Evolutionary conservation across 2,329 filamentous ascomycete species (phyloP), one percentile per base, ranked within the genome.

Genomic region (Blumeria hordei): DNA sequence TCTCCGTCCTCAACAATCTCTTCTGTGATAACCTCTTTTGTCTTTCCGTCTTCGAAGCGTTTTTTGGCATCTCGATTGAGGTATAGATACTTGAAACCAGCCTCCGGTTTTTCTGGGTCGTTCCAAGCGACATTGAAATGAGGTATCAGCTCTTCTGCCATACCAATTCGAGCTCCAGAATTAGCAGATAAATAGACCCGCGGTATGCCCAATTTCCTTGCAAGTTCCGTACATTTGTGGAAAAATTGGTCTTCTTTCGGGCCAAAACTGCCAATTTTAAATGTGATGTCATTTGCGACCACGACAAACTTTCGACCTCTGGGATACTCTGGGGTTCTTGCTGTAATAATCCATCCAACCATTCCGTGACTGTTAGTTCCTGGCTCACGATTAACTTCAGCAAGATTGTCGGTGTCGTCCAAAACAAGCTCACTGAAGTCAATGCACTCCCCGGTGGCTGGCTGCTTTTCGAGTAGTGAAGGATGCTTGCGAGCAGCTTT

Each of bases 61-160:
- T 84, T 80, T 76, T 93, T 90, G 64, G 83, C 77, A 65, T 87
- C 85, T 0, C 85, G 82, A 33, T 85, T 90, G 55, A 98, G 75
- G 71, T 96, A 98, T 39, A 98, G 78, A 71, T 98, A 98, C 66
- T 93, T 92, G 77, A 98, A 98, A 55, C 92, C 92, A 61, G 79
- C 74, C 67, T 94, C 85, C 45, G 86, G 92, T 68, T 81, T 88
- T 59, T 71, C 70, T 3, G 77, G 70, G 62, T 96, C 83, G 67
- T 94, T 96, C 88, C 90, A 98, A 2, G 90, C 92, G 55, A 95
- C 88, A 60, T 85, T 92, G 77, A 95, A 96, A 74, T 94, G 83
- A 28, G 90, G 88, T 69, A 98, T 94, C 60, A 98, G 75, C 74
- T 96, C 92, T 63, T 94, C 88, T 58, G 92, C 92, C 69, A 98